Base-by-base conservation (phyloP, 768 basidiomycete genomes). In the Phylloporus sp. region DNA sequence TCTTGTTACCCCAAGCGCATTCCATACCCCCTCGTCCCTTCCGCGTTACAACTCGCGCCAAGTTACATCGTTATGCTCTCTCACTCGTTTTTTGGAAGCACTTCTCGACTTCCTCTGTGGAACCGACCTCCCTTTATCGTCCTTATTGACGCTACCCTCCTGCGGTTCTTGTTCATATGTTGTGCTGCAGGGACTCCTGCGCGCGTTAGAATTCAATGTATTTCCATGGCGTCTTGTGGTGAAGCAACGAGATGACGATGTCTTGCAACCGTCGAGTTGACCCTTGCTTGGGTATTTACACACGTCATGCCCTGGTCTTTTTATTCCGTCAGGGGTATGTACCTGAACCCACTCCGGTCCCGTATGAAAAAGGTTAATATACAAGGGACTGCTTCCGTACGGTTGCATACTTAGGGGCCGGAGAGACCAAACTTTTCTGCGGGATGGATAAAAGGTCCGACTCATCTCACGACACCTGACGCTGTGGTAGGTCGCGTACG, bases 21-120 rank as follows among this genome's bases (percentile, higher is more conserved):
- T 46, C 48, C 60, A 60, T 60, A 64, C 58, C 63, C 50, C 28
- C 29, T 27, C 49, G 24, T 46, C 45, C 40, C 47, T 31, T 44
- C 53, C 38, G 37, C 49, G 44, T 24, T 44, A 53, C 61, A 55
- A 46, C 35, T 47, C 49, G 52, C 44, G 54, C 39, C 50, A 34
- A 50, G 50, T 51, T 55, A 54, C 29, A 62, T 60, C 52, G 42
- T 53, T 57, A 60, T 62, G 57, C 60, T 54, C 34, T 51, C 49
- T 42, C 58, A 17, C 50, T 61, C 61, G 46, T 63, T 65, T 50
- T 41, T 52, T 34, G 44, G 48, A 56, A 41, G 34, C 29, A 36
- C 45, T 49, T 31, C 32, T 48, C 33, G 56, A 41, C 44, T 49
- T 48, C 20, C 45, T 50, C 40, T 38, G 46, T 44, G 47, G 45